Base-by-base conservation (phyloP, 1,284 basidiomycete species). In the Phenoliferia sp. region DNA sequence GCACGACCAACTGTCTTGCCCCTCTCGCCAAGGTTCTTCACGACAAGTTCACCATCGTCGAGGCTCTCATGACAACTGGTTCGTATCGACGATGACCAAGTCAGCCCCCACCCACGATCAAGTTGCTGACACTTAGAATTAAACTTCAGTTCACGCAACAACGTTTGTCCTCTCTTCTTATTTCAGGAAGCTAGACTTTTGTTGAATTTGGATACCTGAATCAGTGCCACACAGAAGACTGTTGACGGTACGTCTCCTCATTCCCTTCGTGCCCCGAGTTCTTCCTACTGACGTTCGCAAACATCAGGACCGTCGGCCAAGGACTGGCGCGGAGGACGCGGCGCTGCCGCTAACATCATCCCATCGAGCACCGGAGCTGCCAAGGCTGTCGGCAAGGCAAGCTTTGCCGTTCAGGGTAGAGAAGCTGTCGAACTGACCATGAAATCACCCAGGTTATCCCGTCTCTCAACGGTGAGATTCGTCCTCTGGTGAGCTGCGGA, bases 1-100 rank as follows among this genome's bases (percentile, higher is more conserved):
- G 95, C 88, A 99, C 95, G 63, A 99, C 95, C 83, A 99, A 99
- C 89, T 96, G 94, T 82, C 87, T 99, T 72, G 96, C 96, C 44
- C 94, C 96, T 73, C 88, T 99, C 71, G 95, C 95, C 82, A 99
- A 99, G 86, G 89, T 98, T 80, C 85, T 99, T 84, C 79, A 99
- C 83, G 96, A 99, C 88, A 94, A 90, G 77, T 95, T 90, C 80
- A 90, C 89, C 76, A 94, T 97, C 77, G 84, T 90, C 73, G 94
- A 97, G 84, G 94, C 91, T 80, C 86, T 99, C 79, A 99, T 99
- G 96, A 96, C 91, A 82, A 98, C 96, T 75, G 48, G 48, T 52
- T 52, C 5, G 92, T 98, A 22, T 12, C 39, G 12, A 44, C 12
- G 39, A 22, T 22, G 39, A 12, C 22, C 39, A 44, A n/a, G n/a